Conservation (phyloP, 2,329 filamentous ascomycete genomes). For the Xylaria sp. region DNA sequence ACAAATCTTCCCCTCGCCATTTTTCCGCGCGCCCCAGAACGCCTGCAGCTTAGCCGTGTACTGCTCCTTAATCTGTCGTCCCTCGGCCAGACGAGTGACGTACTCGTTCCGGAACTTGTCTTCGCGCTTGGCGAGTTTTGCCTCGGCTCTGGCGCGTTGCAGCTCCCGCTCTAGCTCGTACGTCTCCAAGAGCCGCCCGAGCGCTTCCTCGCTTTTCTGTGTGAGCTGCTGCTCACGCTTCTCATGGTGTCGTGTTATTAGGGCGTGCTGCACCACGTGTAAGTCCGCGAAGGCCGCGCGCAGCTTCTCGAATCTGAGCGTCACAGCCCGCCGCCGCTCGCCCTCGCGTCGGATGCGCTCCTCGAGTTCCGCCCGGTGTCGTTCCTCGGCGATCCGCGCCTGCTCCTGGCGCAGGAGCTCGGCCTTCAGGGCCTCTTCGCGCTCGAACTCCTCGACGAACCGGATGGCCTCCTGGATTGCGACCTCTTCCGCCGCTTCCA, state of each 20-base stretch:
- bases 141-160: conserved; percentile 42
- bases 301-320: conserved; percentile 53
- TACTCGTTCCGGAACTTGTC: conserved; percentile 54
- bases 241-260: conserved; percentile 48
- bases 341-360: conserved; percentile 55
- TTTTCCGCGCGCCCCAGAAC: conserved; percentile 53
- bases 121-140: conserved; percentile 50
- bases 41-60: conserved; percentile 54
- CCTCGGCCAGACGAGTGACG: conserved; percentile 52
- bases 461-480: conserved; percentile 55
- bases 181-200: conserved; percentile 48
- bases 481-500: conserved; percentile 50
- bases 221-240: conserved; percentile 38
- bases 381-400: conserved; percentile 51
- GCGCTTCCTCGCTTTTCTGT: conserved; percentile 39
- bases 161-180: conserved; percentile 50
- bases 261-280: conserved; percentile 55
- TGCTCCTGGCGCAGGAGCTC: conserved; percentile 54
- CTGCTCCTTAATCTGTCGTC: conserved; percentile 55
- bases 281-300: conserved; percentile 51
- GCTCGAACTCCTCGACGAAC: conserved; percentile 60
- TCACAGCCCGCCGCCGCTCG: conserved; percentile 53
- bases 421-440: conserved; percentile 55
- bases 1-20: conserved; percentile 47
- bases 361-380: conserved; percentile 51